Base-by-base conservation (phyloP, 2,329 filamentous ascomycete genomes). In the Pseudodiploospora longispora region DNA sequence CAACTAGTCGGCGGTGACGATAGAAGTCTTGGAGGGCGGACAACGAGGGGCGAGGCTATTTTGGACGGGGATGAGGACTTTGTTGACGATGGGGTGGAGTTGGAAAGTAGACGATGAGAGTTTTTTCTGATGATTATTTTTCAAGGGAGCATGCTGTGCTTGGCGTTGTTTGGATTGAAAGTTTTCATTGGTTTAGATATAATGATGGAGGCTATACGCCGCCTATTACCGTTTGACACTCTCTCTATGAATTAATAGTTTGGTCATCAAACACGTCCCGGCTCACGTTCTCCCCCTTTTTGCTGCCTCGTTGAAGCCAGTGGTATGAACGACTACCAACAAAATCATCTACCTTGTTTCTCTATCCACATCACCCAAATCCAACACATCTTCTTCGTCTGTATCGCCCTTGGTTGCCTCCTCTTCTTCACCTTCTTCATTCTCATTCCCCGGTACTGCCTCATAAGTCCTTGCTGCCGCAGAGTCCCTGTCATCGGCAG, bases 21-120 rank as follows among this genome's bases (percentile, higher is more conserved):
- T 19, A 19, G 19, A 19, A 19, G 19, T 19, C 19, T 19, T 19
- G 19, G 19, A 19, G 32, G 32, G 12, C 8, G 32, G 32, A 19
- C 19, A 19, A 19, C 19, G 35, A 73, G 76, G 72, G 52, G 68
- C 62, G 48, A 68, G 49, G 44, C 55, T 27, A 70, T 70, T 6
- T 41, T 70, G 29, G 63, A 71, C 28, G 68, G 67, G 0, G 66
- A 69, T 28, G 68, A 70, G 46, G 68, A 69, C 8, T 57, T 55
- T 9, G 52, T 52, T 3, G 66, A 70, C 30, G 66, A 66, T 9
- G 69, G 62, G 1, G 58, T 74, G 5, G 70, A 74, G 56, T 46
- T 73, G 45, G 68, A 69, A 50, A 66, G 56, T 29, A 56, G 67
- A 37, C 58, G 55, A 28, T 42, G 33, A 32, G 36, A 6, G 29